phyloP scores from a whole-genome alignment of 2,329 filamentous ascomycete species.

The Magnaporthiopsis incrustans region DNA sequence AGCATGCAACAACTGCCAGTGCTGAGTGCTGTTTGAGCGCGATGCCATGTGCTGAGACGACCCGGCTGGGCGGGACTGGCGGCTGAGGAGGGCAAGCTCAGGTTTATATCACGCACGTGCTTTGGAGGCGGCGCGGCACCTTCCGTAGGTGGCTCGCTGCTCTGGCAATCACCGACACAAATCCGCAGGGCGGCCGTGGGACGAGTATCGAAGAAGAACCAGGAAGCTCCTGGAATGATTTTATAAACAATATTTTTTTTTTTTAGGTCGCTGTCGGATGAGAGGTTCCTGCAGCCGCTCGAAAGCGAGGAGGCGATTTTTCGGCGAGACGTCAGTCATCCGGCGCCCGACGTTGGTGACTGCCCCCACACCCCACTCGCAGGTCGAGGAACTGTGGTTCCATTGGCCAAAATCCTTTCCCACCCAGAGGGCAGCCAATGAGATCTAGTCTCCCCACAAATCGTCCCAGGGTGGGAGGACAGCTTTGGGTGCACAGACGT shows the following conservation, averaged over 20 bases:
- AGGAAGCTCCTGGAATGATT: not conserved
- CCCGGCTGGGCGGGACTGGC: not conserved
- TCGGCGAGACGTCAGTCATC: not conserved
- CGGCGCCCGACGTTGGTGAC: not conserved
- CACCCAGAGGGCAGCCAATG: not conserved
- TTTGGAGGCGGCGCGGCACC: not conserved
- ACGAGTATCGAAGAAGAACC: not conserved
- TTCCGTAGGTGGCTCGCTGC: not conserved
- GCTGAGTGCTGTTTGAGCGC: slow-evolving; percentile 4
- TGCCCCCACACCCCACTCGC: not conserved
- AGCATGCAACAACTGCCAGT: slow-evolving; percentile 8
- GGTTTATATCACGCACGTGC: not conserved
- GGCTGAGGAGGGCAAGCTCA: not conserved
- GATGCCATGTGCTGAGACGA: slow-evolving; percentile 6
- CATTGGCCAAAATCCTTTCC: not conserved
- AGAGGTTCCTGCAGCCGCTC: not conserved
- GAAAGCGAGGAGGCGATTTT: not conserved
- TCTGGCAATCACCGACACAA: not conserved
- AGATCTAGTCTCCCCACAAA: not conserved
- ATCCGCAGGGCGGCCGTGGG: not conserved
- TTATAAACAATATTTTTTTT: not conserved
- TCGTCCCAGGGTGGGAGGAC: not conserved
- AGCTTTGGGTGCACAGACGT: not conserved
- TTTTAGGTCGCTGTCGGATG: not conserved
- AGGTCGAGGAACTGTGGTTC: not conserved